Conservation (phyloP, 1,139 yeast genomes). For the Yamadazyma diospyri region DNA sequence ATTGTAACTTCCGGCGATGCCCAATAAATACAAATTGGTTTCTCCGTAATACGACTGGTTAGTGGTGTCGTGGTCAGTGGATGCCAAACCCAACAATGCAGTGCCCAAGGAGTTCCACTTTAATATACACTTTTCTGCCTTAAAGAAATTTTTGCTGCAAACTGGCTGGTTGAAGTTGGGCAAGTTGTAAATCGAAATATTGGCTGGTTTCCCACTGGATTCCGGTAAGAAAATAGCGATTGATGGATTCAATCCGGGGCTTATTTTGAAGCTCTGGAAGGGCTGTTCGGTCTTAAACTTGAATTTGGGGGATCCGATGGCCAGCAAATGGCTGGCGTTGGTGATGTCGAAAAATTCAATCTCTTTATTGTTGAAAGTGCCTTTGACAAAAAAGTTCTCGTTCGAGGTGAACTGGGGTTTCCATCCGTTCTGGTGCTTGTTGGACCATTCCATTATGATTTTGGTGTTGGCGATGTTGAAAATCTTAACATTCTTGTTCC, state of each 20-base stretch:
- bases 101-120: slow-evolving; percentile 96
- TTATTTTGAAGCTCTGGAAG: slow-evolving; percentile 55
- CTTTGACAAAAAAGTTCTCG: slow-evolving; percentile 66
- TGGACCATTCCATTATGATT: slow-evolving; percentile 64
- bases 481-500: slow-evolving; percentile 73
- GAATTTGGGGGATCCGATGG: slow-evolving; percentile 46
- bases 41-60: slow-evolving; percentile 97
- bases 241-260: slow-evolving; percentile 92
- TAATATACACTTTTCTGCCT: slow-evolving; percentile 90
- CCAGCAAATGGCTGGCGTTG: slow-evolving; percentile 36
- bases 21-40: slow-evolving; percentile 84
- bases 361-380: slow-evolving; percentile 53
- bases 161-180: slow-evolving; percentile 76
- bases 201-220: slow-evolving; percentile 80
- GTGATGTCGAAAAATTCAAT: slow-evolving; percentile 71
- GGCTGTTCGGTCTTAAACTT: slow-evolving; percentile 57
- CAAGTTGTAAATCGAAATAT: slow-evolving; percentile 76
- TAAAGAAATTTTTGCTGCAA: slow-evolving; percentile 85
- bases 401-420: slow-evolving; percentile 83
- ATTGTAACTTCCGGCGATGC: slow-evolving; percentile 90
- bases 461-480: slow-evolving; percentile 53
- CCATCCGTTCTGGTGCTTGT: slow-evolving; percentile 88
- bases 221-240: slow-evolving; percentile 91
- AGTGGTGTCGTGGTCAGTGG: slow-evolving; percentile 92
- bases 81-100: slow-evolving; percentile 86